phyloP scores from a whole-genome alignment of 179 eudicot species.

The Silene noctiflora region DNA sequence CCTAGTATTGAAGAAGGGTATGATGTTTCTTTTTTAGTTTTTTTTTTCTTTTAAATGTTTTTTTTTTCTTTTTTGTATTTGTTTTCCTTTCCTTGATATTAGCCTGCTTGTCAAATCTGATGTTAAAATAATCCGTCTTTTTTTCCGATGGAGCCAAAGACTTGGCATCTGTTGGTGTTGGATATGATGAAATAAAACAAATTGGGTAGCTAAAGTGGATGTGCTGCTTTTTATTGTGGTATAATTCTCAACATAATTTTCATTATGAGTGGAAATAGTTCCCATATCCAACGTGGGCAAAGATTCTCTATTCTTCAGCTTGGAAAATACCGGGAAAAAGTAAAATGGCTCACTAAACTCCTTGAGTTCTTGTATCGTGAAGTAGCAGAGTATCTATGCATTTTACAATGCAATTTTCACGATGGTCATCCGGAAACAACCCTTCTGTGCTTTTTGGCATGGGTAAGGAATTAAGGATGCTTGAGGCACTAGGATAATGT shows the following conservation, averaged over 20 bases:
- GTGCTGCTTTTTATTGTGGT: neutral
- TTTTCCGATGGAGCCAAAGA: neutral
- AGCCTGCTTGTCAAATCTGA: neutral
- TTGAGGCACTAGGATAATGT: neutral
- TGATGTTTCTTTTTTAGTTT: constrained; percentile 6
- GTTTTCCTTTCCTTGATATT: neutral
- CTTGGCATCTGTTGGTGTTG: neutral
- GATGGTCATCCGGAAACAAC: neutral
- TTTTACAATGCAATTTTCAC: neutral
- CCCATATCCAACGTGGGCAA: neutral
- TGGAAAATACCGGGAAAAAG: neutral
- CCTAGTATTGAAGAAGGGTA: constrained; percentile 87
- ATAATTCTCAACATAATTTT: neutral
- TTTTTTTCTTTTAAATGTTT: neutral
- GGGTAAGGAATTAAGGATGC: neutral
- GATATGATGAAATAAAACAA: neutral
- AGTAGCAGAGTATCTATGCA: neutral
- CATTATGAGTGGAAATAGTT: neutral
- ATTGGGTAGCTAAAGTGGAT: neutral
- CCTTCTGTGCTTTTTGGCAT: neutral
- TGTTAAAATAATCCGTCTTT: neutral
- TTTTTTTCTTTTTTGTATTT: too few relatives aligned
- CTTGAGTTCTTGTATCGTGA: neutral
- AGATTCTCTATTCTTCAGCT: neutral
- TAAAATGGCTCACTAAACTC: neutral